Evolutionary conservation across 73 alveolate genomes (phyloP).

Genomic region (Paramecium biaurelia): DNA sequence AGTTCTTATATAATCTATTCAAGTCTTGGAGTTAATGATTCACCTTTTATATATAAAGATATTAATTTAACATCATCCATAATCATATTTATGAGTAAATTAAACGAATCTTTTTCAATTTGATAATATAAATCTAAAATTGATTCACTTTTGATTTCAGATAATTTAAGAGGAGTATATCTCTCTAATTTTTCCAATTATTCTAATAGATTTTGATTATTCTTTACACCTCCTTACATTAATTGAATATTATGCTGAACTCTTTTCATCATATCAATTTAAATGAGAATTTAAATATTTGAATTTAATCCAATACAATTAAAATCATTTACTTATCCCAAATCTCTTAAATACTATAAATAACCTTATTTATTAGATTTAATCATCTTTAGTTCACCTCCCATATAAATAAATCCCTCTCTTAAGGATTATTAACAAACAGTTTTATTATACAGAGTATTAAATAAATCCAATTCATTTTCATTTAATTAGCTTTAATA

Average conservation of each 20-base stretch:
- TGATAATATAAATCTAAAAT: not conserved
- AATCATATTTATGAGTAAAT: not conserved
- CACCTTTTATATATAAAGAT: not conserved
- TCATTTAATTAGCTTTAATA: not conserved
- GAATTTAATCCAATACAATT: not conserved
- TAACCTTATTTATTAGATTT: not conserved
- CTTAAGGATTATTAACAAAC: not conserved
- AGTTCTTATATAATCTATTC: not conserved
- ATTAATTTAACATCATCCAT: not conserved
- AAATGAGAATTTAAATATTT: not conserved
- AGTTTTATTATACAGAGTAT: not conserved
- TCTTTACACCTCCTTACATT: not conserved
- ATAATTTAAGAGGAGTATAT: not conserved
- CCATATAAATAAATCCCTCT: slow-evolving; percentile 20
- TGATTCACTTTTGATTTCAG: not conserved
- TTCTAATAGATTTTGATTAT: not conserved
- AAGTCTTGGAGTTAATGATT: not conserved
- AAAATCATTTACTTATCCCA: not conserved
- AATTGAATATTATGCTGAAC: not conserved
- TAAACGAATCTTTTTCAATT: not conserved
- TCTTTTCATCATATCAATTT: not conserved
- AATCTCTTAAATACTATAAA: not conserved
- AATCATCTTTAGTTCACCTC: slow-evolving; percentile 24
- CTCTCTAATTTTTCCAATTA: not conserved
- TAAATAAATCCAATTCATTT: not conserved